These are phyloP conservation scores for Talaromyces sp. DNA, from an alignment of 2,329 filamentous ascomycete species.

Conservation along the genomic window DNA sequence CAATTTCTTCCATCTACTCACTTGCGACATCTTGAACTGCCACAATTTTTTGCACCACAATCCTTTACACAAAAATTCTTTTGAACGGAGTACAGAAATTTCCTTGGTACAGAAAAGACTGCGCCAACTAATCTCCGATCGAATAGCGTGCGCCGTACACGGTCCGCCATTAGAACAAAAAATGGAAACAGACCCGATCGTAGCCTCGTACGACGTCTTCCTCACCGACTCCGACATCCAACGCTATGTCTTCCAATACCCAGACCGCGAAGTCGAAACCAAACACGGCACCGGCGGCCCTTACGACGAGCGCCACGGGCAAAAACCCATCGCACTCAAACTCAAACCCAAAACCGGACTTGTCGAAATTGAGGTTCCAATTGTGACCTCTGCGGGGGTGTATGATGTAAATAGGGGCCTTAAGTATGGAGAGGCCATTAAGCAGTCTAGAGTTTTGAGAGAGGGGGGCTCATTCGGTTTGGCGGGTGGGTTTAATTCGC, in stretches of 20 bases:
- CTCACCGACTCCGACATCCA: conserved; percentile 71
- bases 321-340: conserved; percentile 68
- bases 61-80: too few relatives aligned
- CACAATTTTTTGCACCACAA: too few relatives aligned
- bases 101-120: neutral
- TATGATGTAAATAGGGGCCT: conserved; percentile 84
- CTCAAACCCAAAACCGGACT: conserved; percentile 79
- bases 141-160: neutral
- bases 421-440: conserved; percentile 74
- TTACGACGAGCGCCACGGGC: conserved; percentile 55
- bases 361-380: conserved; percentile 86
- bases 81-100: too few relatives aligned
- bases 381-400: conserved; percentile 62
- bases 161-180: neutral
- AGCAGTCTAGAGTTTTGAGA: conserved; percentile 51
- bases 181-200: conserved; percentile 60
- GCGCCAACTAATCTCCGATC: neutral
- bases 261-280: conserved; percentile 52
- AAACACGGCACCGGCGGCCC: conserved; percentile 51
- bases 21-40: too few relatives aligned
- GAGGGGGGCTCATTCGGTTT: conserved; percentile 68
- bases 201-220: conserved; percentile 77
- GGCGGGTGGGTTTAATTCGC: conserved; percentile 67
- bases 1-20: neutral
- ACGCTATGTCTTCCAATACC: conserved; percentile 83